A percentile compares a stretch with the other conserved stretches of the same genome.
Evolutionary conservation across 805 yeast genomes (phyloP).

Genomic region (Barnettozyma sp.): DNA sequence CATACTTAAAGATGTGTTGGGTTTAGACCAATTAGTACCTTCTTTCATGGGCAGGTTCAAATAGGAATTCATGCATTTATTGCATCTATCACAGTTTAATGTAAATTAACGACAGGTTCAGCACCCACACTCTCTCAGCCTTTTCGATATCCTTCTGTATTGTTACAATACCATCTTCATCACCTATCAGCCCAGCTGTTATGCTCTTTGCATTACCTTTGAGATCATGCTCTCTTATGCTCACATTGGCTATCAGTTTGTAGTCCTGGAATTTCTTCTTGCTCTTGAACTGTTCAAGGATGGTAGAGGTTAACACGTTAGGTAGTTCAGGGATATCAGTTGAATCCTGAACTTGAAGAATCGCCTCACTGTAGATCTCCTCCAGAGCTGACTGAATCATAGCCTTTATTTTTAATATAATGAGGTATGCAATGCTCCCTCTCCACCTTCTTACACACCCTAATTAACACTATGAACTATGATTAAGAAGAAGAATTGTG

Average conservation of each 20-base stretch:
- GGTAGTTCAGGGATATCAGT: background rate
- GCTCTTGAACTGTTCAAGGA: constrained; percentile 3
- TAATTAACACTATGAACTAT: too few relatives aligned
- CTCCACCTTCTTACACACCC: too few relatives aligned
- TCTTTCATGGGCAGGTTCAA: constrained; percentile 13
- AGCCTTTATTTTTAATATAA: too few relatives aligned
- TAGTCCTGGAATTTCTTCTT: constrained; percentile 2
- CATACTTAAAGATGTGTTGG: constrained; percentile 6
- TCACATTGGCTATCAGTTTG: constrained; percentile 5
- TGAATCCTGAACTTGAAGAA: background rate
- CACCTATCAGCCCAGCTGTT: constrained; percentile 4
- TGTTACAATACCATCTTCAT: constrained; percentile 9
- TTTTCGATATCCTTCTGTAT: background rate
- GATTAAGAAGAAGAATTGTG: too few relatives aligned
- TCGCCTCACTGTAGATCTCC: background rate
- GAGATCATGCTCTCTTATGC: background rate
- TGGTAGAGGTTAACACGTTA: background rate
- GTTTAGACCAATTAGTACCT: constrained; percentile 5
- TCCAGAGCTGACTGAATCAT: too few relatives aligned
- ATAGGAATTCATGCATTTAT: background rate
- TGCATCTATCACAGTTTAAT: constrained; percentile 4
- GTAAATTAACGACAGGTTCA: constrained; percentile 6
- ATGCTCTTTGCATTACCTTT: constrained; percentile 6
- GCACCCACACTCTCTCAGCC: background rate
- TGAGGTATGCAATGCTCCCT: background rate